phyloP scores from a whole-genome alignment of 169 alveolate genomes.

The Eimeria praecox region DNA sequence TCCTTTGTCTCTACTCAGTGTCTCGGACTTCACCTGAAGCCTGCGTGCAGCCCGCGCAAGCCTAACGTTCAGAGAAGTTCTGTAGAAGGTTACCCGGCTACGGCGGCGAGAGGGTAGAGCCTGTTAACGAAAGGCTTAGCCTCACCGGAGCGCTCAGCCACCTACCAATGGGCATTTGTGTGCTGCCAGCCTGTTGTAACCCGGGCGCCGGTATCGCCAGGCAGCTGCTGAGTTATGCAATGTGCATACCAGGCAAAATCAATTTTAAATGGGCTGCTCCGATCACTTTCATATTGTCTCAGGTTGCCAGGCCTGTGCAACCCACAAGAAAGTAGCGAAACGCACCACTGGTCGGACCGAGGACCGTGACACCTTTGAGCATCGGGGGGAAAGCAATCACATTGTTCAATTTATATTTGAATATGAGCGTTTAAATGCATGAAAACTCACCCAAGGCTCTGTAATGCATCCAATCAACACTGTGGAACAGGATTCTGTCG shows the following conservation, averaged over 20 bases:
- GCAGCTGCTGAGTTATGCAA: not conserved
- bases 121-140: not conserved
- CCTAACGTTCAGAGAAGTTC: not conserved
- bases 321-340: not conserved
- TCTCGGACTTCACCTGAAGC: not conserved
- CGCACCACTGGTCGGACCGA: constrained; percentile 25
- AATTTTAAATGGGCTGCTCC: not conserved
- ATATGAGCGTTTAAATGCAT: not conserved
- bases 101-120: not conserved
- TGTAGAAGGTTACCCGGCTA: not conserved
- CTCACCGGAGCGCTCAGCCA: not conserved
- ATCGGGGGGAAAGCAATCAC: not conserved
- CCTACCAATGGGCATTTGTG: not conserved
- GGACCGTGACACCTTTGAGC: not conserved
- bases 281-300: not conserved
- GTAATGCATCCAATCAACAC: not conserved
- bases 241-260: not conserved
- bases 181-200: not conserved
- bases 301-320: not conserved
- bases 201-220: not conserved
- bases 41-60: not conserved
- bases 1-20: not conserved
- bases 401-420: not conserved
- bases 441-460: not conserved
- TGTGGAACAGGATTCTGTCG: not conserved